These are phyloP conservation scores for Ceratocystis papillata DNA, from an alignment of 2,329 filamentous ascomycete genomes.

Conservation along the genomic window DNA sequence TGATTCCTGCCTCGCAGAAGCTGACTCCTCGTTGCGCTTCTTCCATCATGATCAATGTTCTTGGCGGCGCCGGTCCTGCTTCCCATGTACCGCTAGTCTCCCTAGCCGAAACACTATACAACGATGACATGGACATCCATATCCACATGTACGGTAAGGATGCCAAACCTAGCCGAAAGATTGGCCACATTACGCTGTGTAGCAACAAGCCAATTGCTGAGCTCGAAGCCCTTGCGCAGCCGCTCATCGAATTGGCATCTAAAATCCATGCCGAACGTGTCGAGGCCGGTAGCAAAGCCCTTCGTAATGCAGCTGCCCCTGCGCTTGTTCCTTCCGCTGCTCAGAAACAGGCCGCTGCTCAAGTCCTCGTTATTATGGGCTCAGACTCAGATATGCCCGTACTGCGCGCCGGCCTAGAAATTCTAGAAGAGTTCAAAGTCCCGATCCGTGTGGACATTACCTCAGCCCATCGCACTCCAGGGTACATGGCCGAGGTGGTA, in stretches of 20 bases:
- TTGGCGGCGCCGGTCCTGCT: constrained; percentile 55
- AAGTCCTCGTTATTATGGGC: constrained; percentile 70
- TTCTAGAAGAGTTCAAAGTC: constrained; percentile 59
- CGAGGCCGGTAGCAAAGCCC: constrained; percentile 32
- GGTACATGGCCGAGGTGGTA: constrained; percentile 58
- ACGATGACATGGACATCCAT: constrained; percentile 40
- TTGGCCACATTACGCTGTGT: constrained; percentile 83
- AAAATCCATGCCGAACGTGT: constrained; percentile 47
- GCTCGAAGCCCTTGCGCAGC: constrained; percentile 47
- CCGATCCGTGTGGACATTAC: constrained; percentile 65
- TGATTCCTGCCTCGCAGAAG: constrained; percentile 43
- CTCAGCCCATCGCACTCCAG: constrained; percentile 65
- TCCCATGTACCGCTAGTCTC: constrained; percentile 48
- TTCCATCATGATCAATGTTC: constrained; percentile 71
- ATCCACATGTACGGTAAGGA: constrained; percentile 90
- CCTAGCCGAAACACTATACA: constrained; percentile 37
- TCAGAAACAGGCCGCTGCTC: constrained; percentile 23
- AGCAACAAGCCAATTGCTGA: constrained; percentile 56
- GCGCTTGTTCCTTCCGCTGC: constrained; percentile 15
- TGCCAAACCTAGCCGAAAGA: constrained; percentile 80
- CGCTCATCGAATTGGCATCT: constrained; percentile 57
- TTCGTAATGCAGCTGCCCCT: constrained; percentile 30
- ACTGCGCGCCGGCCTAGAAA: constrained; percentile 53
- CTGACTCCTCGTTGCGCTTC: constrained; percentile 49
- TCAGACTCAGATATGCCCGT: constrained; percentile 67